Percentiles rank a stretch among this genome's conserved stretches.
These are phyloP conservation scores for Boletus hoseneyae DNA, from an alignment of 1,284 basidiomycete species.

Conservation along the genomic window DNA sequence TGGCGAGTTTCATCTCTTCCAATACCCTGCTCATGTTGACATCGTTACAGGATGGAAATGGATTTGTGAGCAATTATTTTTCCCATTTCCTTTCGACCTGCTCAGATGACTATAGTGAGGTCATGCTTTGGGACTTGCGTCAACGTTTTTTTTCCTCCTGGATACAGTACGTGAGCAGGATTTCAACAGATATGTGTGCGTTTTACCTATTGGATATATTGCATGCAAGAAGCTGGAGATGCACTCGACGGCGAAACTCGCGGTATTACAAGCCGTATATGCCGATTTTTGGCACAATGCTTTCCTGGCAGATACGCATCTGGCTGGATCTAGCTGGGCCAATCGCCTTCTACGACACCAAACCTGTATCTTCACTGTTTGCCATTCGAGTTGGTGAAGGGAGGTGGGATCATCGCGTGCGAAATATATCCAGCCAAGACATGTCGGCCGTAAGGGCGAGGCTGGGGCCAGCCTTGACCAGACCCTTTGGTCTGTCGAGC, in stretches of 20 bases:
- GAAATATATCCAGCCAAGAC: slow-evolving; percentile 10
- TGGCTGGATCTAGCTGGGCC: slow-evolving; percentile 31
- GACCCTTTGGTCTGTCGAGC: background rate
- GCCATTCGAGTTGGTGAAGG: too few relatives aligned
- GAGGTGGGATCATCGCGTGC: too few relatives aligned
- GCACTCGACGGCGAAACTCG: background rate
- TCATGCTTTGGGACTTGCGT: slow-evolving; percentile 41
- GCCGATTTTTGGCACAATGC: too few relatives aligned
- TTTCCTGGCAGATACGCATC: slow-evolving; percentile 35
- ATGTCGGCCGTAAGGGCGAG: background rate
- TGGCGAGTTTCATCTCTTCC: slow-evolving; percentile 13
- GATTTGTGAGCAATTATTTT: slow-evolving; percentile 39
- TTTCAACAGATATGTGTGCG: background rate
- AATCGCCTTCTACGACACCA: slow-evolving; percentile 36
- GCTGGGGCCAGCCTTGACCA: background rate
- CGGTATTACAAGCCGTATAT: too few relatives aligned
- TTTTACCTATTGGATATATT: background rate
- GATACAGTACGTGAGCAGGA: slow-evolving; percentile 12
- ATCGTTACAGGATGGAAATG: slow-evolving; percentile 41
- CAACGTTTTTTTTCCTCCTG: slow-evolving; percentile 33
- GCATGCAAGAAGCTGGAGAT: background rate
- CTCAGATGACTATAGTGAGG: slow-evolving; percentile 36
- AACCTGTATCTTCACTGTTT: slow-evolving; percentile 9
- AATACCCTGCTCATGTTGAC: too few relatives aligned
- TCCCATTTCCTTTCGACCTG: background rate